phyloP scores from a whole-genome alignment of 495 filamentous ascomycete species.

The Aspergillus ellipticus region DNA sequence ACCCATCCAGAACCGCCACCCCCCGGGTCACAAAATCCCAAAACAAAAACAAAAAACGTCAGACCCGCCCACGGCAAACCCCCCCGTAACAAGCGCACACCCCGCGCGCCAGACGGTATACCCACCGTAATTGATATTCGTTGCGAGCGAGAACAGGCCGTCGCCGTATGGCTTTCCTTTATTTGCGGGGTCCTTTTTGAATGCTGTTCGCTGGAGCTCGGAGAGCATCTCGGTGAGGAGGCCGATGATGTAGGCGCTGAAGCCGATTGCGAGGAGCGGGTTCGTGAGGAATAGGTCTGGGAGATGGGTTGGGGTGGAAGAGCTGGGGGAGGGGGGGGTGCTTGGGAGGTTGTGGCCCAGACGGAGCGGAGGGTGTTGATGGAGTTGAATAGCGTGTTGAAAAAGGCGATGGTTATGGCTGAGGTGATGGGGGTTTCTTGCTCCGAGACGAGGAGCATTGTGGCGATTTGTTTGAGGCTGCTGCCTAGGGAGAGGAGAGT shows the following conservation, averaged over 20 bases:
- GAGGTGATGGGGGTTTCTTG: conserved; percentile 36
- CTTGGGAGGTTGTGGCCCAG: conserved; percentile 33
- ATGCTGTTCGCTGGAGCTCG: conserved; percentile 50
- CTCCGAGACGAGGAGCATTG: conserved; percentile 32
- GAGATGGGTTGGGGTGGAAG: conserved; percentile 5
- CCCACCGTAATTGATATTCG: conserved; percentile 59
- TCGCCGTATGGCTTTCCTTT: conserved; percentile 50
- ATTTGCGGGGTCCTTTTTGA: conserved; percentile 52
- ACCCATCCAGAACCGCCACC: conserved; percentile 42
- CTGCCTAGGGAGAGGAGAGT: conserved; percentile 50
- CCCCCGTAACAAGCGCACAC: conserved; percentile 44
- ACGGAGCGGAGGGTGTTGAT: conserved; percentile 45
- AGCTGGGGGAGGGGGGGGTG: conserved; percentile 7
- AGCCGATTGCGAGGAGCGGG: conserved; percentile 36
- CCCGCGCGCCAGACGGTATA: conserved; percentile 55
- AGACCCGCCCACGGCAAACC: conserved; percentile 42
- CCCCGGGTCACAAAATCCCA: conserved; percentile 44
- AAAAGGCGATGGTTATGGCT: conserved; percentile 28
- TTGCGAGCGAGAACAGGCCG: conserved; percentile 49
- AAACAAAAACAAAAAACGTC: conserved; percentile 36
- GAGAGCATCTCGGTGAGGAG: conserved; percentile 45
- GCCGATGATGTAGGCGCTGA: conserved; percentile 41
- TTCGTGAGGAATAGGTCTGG: conserved; percentile 13
- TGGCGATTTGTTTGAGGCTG: conserved; percentile 50
- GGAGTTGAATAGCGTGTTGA: conserved; percentile 48